phyloP scores from a whole-genome alignment of 345 rosid genomes.

The Salix exigua region DNA sequence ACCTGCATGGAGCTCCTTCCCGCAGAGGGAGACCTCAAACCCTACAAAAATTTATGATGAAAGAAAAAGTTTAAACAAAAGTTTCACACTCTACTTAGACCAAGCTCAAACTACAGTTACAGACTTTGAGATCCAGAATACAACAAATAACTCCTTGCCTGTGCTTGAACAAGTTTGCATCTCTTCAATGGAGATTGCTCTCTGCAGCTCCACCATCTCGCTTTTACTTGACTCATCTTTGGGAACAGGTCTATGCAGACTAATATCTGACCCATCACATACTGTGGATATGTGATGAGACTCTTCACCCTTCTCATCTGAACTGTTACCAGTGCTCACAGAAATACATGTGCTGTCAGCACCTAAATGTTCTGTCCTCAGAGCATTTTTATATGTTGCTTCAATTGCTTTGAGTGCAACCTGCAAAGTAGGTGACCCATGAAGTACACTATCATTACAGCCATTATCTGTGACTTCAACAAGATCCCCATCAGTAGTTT shows the following conservation, averaged over 20 bases:
- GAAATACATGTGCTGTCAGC: conserved; percentile 28
- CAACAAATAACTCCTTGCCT: conserved; percentile 35
- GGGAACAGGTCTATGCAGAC: conserved; percentile 15
- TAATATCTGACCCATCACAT: conserved; percentile 26
- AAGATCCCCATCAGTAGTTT: conserved; percentile 29
- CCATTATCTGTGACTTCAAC: conserved; percentile 17
- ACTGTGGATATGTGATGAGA: conserved; percentile 27
- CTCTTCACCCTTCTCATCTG: conserved; percentile 36
- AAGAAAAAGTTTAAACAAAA: conserved; percentile 16
- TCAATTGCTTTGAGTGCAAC: conserved; percentile 18
- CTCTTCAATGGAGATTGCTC: conserved; percentile 29
- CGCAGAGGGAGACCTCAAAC: conserved; percentile 81
- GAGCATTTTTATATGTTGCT: conserved; percentile 7
- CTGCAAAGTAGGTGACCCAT: conserved; percentile 10
- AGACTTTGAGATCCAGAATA: neutral
- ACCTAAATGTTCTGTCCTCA: conserved; percentile 15
- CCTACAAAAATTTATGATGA: conserved; percentile 39
- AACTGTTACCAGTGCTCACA: conserved; percentile 2
- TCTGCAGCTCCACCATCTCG: conserved; percentile 34
- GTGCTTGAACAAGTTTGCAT: conserved; percentile 19
- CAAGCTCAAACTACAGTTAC: conserved; percentile 8
- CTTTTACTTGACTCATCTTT: conserved; percentile 30
- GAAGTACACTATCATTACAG: conserved; percentile 6
- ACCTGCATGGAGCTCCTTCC: conserved; percentile 60
- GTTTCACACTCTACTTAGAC: conserved; percentile 10